Evolutionary conservation across 1,284 basidiomycete genomes (phyloP).

Genomic region (Entoloma clypeatum): DNA sequence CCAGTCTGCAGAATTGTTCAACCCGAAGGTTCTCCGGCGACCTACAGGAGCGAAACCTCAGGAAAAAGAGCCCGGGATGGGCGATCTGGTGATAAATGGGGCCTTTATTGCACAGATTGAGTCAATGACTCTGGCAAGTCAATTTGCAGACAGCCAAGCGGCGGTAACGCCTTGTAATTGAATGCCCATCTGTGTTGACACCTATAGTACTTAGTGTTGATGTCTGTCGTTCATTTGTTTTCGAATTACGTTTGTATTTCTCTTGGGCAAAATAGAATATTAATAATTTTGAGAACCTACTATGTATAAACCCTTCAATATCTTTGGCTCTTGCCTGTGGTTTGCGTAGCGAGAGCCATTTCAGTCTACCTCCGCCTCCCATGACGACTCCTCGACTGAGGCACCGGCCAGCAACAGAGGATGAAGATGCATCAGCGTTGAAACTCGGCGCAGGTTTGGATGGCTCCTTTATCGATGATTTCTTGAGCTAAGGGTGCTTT

Average conservation of each 20-base stretch:
- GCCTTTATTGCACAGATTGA: conserved; percentile 35
- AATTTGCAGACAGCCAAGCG: conserved; percentile 12
- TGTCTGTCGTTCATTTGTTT: conserved; percentile 21
- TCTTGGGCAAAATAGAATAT: too few species aligned
- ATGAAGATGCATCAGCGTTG: conserved; percentile 67
- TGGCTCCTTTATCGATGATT: background rate
- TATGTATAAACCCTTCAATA: too few species aligned
- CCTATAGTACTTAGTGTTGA: conserved; percentile 8
- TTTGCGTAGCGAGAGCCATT: too few species aligned
- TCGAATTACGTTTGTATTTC: conserved; percentile 14
- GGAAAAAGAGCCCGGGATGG: conserved; percentile 24
- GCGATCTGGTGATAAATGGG: conserved; percentile 28
- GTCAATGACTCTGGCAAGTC: conserved; percentile 31
- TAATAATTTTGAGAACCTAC: background rate
- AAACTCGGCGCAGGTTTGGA: conserved; percentile 60
- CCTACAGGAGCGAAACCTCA: conserved; percentile 18
- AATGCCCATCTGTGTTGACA: conserved; percentile 7
- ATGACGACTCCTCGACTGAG: conserved; percentile 43
- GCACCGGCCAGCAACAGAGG: conserved; percentile 51
- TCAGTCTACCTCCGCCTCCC: conserved; percentile 7
- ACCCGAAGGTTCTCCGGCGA: conserved; percentile 41
- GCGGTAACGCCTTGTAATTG: conserved; percentile 1
- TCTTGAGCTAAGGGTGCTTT: background rate
- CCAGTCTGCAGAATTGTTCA: conserved; percentile 48
- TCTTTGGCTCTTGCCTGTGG: too few species aligned